Conservation (phyloP, 805 yeast species). For the Candida ficus region DNA sequence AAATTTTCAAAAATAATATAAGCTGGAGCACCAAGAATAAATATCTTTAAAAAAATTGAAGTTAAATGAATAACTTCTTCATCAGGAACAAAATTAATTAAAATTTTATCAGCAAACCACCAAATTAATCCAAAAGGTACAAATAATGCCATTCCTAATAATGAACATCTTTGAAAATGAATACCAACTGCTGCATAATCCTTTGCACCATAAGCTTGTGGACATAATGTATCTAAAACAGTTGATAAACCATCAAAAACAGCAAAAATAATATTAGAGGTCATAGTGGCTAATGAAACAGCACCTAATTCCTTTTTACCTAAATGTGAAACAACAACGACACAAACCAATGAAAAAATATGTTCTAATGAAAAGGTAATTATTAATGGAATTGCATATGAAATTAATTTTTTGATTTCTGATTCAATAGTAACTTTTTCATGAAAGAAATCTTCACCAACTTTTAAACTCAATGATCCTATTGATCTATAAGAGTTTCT, state of each 20-base stretch:
- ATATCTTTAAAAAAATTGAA: slow-evolving; percentile 43
- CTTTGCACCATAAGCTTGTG: slow-evolving; percentile 83
- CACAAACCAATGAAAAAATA: slow-evolving; percentile 50
- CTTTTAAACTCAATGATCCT: slow-evolving; percentile 17
- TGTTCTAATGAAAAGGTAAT: slow-evolving; percentile 55
- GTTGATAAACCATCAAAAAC: slow-evolving; percentile 80
- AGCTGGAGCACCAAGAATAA: slow-evolving; percentile 72
- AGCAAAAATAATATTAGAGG: slow-evolving; percentile 75
- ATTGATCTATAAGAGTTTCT: slow-evolving; percentile 19
- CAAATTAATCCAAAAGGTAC: slow-evolving; percentile 51
- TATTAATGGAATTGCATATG: slow-evolving; percentile 51
- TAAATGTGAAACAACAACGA: slow-evolving; percentile 70
- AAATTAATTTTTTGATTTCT: slow-evolving; percentile 31
- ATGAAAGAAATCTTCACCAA: slow-evolving; percentile 25
- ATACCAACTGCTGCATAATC: slow-evolving; percentile 63
- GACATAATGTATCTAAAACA: slow-evolving; percentile 75
- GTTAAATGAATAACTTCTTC: slow-evolving; percentile 49
- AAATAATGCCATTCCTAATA: slow-evolving; percentile 38
- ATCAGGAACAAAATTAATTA: slow-evolving; percentile 45
- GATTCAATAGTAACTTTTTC: slow-evolving; percentile 31
- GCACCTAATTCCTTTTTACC: slow-evolving; percentile 82
- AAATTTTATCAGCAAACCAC: slow-evolving; percentile 50
- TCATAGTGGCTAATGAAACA: slow-evolving; percentile 78
- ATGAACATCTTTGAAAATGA: slow-evolving; percentile 66
- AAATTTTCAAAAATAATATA: slow-evolving; percentile 73